phyloP scores from a whole-genome alignment of 345 rosid species.

The Mallotus nudiflorus region DNA sequence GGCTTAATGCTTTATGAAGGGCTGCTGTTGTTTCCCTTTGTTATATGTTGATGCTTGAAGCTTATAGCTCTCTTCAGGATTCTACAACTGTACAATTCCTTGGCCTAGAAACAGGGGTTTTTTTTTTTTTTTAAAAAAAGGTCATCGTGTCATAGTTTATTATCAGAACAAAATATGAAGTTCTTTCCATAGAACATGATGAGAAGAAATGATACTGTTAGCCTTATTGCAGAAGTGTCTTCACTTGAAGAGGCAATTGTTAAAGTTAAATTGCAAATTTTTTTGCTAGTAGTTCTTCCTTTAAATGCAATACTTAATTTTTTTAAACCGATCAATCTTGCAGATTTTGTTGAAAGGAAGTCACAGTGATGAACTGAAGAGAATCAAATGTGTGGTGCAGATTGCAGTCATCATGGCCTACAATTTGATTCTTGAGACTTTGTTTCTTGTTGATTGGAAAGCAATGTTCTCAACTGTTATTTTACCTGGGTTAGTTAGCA shows the following conservation, averaged over 20 bases:
- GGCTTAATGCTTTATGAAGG: no score
- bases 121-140: neutral
- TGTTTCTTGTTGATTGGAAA: conserved; percentile 76
- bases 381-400: conserved; percentile 76
- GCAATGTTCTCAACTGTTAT: conserved; percentile 73
- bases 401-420: conserved; percentile 66
- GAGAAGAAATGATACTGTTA: neutral
- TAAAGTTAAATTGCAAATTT: neutral
- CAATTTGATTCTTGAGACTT: conserved; percentile 89
- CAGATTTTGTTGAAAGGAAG: conserved; percentile 94
- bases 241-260: neutral
- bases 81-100: neutral
- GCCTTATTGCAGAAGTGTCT: neutral
- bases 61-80: neutral
- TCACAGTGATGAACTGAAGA: conserved; percentile 76
- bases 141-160: neutral
- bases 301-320: conserved; percentile 2
- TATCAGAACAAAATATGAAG: neutral
- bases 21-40: neutral
- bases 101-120: neutral
- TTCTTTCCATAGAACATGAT: neutral
- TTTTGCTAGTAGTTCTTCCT: neutral
- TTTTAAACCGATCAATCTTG: conserved; percentile 15
- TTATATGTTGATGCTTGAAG: neutral
- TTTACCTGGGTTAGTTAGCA: conserved; percentile 32